Evolutionary conservation across 305 asterid genomes (phyloP).

Genomic region (Striga hermonthica): DNA sequence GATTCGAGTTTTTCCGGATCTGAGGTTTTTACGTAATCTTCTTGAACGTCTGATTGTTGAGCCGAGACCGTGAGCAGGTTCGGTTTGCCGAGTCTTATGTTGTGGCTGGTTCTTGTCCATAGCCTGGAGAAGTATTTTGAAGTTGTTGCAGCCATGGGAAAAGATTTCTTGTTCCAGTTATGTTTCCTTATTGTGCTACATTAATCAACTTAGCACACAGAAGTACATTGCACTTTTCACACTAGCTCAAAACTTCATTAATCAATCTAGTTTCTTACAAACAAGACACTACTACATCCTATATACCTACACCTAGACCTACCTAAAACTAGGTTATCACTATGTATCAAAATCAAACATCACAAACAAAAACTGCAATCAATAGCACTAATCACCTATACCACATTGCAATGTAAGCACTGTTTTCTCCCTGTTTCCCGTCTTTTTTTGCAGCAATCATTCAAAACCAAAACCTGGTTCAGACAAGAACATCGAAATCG

Average conservation of each 20-base stretch:
- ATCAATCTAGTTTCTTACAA: conserved; percentile 30
- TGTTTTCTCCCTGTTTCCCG: background rate
- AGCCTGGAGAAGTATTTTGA: too few relatives aligned
- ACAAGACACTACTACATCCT: conserved; percentile 7
- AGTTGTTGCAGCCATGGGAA: too few relatives aligned
- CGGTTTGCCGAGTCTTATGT: conserved; percentile 33
- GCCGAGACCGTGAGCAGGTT: conserved; percentile 44
- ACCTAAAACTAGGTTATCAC: background rate
- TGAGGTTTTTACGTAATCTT: conserved; percentile 34
- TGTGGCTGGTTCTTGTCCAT: too few relatives aligned
- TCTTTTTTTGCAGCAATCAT: too few relatives aligned
- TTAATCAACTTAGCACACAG: background rate
- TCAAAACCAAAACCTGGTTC: conserved; percentile 37
- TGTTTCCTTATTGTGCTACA: too few relatives aligned
- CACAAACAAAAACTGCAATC: conserved; percentile 4
- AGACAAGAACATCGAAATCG: conserved; percentile 37
- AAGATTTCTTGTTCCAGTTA: too few relatives aligned
- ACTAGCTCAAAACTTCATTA: conserved; percentile 24
- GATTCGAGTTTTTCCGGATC: conserved; percentile 28
- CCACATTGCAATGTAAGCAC: conserved; percentile 8
- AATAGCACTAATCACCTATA: background rate
- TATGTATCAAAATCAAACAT: background rate
- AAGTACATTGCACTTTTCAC: background rate
- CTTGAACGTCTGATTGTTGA: conserved; percentile 52
- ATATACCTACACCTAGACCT: conserved; percentile 29